These are phyloP conservation scores for Malassezia yamatoensis DNA, from an alignment of 1,284 basidiomycete genomes.

Conservation along the genomic window DNA sequence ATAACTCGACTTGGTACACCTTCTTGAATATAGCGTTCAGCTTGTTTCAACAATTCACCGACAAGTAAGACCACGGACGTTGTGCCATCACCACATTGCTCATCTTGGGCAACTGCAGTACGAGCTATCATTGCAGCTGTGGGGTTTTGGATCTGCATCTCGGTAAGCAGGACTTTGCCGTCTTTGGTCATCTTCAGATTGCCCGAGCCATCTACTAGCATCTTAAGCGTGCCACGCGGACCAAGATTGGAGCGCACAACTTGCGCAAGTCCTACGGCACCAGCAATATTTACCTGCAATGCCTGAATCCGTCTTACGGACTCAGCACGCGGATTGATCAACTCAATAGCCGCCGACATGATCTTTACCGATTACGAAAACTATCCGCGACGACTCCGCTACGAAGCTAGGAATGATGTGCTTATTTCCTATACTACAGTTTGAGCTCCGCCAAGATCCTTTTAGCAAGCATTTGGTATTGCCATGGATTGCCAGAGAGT, in stretches of 20 bases:
- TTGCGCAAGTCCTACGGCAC: conserved; percentile 91
- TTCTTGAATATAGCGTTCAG: conserved; percentile 93
- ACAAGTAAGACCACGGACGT: conserved; percentile 94
- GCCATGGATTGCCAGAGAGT: conserved; percentile 85
- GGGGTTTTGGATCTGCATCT: conserved; percentile 98
- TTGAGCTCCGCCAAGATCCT: conserved; percentile 85
- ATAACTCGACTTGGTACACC: conserved; percentile 96
- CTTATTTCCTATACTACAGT: conserved; percentile 50
- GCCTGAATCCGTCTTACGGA: conserved; percentile 83
- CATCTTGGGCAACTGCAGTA: conserved; percentile 95
- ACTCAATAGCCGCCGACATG: conserved; percentile 44
- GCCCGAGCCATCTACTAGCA: conserved; percentile 98
- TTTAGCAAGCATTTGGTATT: conserved; percentile 85
- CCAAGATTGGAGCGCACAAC: conserved; percentile 96
- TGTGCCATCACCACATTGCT: conserved; percentile 97
- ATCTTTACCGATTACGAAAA: neutral
- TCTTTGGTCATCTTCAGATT: conserved; percentile 99
- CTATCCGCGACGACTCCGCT: neutral
- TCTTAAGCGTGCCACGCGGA: conserved; percentile 69
- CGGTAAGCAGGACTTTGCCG: conserved; percentile 92
- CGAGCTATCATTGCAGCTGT: conserved; percentile 98
- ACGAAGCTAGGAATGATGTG: neutral
- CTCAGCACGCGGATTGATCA: conserved; percentile 59
- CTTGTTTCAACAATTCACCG: conserved; percentile 92
- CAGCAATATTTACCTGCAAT: conserved; percentile 69